Evolutionary conservation across 225 moss, liverwort and hornwort genomes (phyloP), one percentile per base, ranked within the genome.

Genomic region (Asterella californica): DNA sequence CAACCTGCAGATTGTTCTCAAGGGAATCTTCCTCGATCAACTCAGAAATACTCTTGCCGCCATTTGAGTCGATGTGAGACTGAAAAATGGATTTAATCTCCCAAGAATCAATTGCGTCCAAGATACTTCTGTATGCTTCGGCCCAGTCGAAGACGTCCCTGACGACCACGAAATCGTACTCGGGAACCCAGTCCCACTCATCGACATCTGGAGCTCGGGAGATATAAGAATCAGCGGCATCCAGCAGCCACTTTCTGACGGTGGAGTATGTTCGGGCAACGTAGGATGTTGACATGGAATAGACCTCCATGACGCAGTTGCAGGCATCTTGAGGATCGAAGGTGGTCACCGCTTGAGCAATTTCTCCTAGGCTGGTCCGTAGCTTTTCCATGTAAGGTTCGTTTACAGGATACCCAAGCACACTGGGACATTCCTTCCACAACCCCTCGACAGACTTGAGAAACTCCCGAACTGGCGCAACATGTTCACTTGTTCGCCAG

Each of bases 131-230:
- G 70, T 83, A 83, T 10, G 59, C 83, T n/a, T 76, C 78, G 0
- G 25, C 54, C 9, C 82, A 72, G 37, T 87, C 80, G 42, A 84
- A 82, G 66, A 87, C 74, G 72, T 87, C 80, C 29, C 29, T 76
- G 3, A 77, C 84, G 9, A 87, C 82, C 0, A 87, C 84, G 70
- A 88, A 83, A 27, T 88, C 87, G 67, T 88, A 83, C 33, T 82
- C 87, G 25, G 87, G 57, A 75, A 84, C 83, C 87, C 84, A 88
- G 22, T 67, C 81, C 84, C 84, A 88, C 61, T 85, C 83, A 25
- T 82, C 78, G 64, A 65, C 78, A 15, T 83, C 83, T 17, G 80
- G 70, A 38, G 49, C 21, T 15, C 73, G 53, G 27, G 76, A 81
- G 18, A 53, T 60, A 11, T 70, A 12, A 7, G 69, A 76, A 9